Percentiles rank a stretch among this genome's conserved stretches.
Evolutionary conservation across 2,329 filamentous ascomycete genomes (phyloP).

Genomic region (Fusarium lyarnte): DNA sequence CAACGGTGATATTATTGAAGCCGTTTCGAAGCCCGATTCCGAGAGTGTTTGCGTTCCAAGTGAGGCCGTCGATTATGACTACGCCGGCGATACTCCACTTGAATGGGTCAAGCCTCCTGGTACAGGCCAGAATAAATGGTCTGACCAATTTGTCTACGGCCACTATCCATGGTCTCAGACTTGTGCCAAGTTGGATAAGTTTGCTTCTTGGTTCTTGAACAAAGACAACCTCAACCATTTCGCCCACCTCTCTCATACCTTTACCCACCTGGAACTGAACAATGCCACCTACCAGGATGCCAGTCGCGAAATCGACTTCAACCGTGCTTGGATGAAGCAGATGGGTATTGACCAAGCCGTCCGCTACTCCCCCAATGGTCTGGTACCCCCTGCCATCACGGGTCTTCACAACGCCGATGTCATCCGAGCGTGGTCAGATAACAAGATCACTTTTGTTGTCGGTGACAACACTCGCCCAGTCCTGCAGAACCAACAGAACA

Average conservation of each 20-base stretch:
- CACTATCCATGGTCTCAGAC: slow-evolving; percentile 15
- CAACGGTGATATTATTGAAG: slow-evolving; percentile 27
- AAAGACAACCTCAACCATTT: slow-evolving; percentile 26
- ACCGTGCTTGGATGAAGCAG: slow-evolving; percentile 27
- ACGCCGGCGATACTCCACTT: slow-evolving; percentile 10
- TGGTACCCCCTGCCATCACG: slow-evolving; percentile 29
- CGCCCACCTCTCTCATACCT: slow-evolving; percentile 29
- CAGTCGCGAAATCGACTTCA: slow-evolving; percentile 26
- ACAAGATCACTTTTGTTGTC: slow-evolving; percentile 19
- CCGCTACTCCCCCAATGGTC: slow-evolving; percentile 19
- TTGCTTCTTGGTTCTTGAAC: slow-evolving; percentile 27
- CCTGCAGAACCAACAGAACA: slow-evolving; percentile 2
- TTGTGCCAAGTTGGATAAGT: slow-evolving; percentile 23
- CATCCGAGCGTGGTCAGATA: slow-evolving; percentile 28
- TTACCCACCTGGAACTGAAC: slow-evolving; percentile 27
- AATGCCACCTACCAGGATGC: slow-evolving; percentile 31
- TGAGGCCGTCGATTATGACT: slow-evolving; percentile 11
- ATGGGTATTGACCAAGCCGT: slow-evolving; percentile 20
- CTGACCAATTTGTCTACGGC: slow-evolving; percentile 7
- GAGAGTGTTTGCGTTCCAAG: not conserved
- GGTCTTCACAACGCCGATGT: slow-evolving; percentile 30
- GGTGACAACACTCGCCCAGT: slow-evolving; percentile 28
- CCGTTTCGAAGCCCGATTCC: not conserved
- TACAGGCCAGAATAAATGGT: slow-evolving; percentile 20
- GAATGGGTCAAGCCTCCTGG: slow-evolving; percentile 22